Evolutionary conservation across 2,329 filamentous ascomycete species (phyloP), one percentile per base, ranked within the genome.

Genomic region (Emergomyces orientalis): DNA sequence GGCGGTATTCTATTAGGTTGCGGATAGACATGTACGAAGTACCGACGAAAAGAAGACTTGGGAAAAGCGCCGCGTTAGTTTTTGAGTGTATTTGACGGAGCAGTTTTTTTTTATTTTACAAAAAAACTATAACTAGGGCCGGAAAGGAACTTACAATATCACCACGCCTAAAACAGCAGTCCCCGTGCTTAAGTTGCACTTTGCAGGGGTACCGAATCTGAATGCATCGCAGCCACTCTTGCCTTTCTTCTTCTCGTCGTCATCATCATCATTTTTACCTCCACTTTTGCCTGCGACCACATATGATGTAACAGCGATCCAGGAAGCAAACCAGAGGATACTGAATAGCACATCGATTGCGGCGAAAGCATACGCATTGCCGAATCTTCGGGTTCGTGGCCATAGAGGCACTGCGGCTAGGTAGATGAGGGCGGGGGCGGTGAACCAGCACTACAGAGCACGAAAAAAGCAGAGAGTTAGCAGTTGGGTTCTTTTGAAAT

Each of bases 381-480:
- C 81, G 69, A 86, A 84, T 60, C 80, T 78, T 66, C 78, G 78
- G 32, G 83, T 81, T 65, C 84, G 81, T 30, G 79, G 79, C 81
- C 83, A 86, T 75, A 84, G 82, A 5, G 84, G 84, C 4, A 84
- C 81, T 71, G 83, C 83, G 55, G 81, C 78, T 62, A 85, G 81
- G 71, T 86, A 87, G 63, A 86, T 76, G 43, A 86, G 74, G 34
- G 81, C 81, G 14, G 84, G 84, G 51, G 84, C 77, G 51, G 80
- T 81, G 66, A 86, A 71, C 77, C 83, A 86, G 71, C 84, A 86
- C 84, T 86, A 65, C 32, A 25, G 37, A n/a, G 19, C 22, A 11
- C 49, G 17, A 14, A 55, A 37, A 51, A 47, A 47, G 19, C 34
- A 58, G 43, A 55, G 1, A 25, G 52, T 55, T 55, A 55, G 52